Evolutionary conservation across 83 land plant species (phyloP).

Genomic region (Thuja plicata): DNA sequence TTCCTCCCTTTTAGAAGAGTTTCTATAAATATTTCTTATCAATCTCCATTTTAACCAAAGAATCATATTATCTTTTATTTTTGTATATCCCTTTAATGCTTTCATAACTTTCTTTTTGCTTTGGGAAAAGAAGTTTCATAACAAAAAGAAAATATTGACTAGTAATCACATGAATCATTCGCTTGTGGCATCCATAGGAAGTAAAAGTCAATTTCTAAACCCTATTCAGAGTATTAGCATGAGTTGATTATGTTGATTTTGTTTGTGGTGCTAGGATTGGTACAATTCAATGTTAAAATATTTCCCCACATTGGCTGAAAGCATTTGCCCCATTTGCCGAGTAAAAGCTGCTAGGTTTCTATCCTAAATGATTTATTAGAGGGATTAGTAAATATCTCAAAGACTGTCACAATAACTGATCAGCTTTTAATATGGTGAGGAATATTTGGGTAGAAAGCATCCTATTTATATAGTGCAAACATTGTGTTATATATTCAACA

Average conservation of each 20-base stretch:
- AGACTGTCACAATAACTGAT: background rate
- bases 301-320: background rate
- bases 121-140: too few species aligned
- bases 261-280: background rate
- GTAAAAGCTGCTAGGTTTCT: background rate
- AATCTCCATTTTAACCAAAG: too few species aligned
- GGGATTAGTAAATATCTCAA: background rate
- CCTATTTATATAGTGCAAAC: background rate
- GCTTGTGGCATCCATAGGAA: background rate
- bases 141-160: background rate
- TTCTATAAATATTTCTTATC: too few species aligned
- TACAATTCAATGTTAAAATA: background rate
- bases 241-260: background rate
- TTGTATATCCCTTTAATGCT: too few species aligned
- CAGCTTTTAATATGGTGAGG: background rate
- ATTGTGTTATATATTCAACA: background rate
- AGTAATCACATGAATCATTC: background rate
- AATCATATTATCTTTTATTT: too few species aligned
- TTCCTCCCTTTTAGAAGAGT: too few species aligned
- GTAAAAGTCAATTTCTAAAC: background rate
- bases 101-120: too few species aligned
- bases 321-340: background rate
- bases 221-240: background rate
- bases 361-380: background rate
- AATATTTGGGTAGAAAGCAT: background rate